These are phyloP conservation scores for Penicillium silybi DNA, from an alignment of 495 filamentous ascomycete genomes.

Conservation along the genomic window DNA sequence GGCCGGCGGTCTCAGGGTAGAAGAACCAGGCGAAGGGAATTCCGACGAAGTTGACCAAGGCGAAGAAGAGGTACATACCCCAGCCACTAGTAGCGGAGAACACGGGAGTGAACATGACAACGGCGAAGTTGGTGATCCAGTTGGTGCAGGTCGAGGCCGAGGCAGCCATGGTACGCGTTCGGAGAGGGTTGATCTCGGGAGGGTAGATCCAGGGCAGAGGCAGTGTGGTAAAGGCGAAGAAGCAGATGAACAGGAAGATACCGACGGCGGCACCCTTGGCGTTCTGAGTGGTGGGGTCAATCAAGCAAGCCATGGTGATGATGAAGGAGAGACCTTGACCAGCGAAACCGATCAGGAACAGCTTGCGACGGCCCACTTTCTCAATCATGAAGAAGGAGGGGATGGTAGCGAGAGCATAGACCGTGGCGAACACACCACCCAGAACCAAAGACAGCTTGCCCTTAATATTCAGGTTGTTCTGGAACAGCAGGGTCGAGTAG, in stretches of 20 bases:
- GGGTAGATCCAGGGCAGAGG: constrained; percentile 69
- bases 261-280: constrained; percentile 38
- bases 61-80: constrained; percentile 59
- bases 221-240: constrained; percentile 39
- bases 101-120: constrained; percentile 46
- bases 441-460: constrained; percentile 64
- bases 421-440: constrained; percentile 75
- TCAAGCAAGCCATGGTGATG: constrained; percentile 35
- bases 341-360: constrained; percentile 65
- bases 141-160: constrained; percentile 43
- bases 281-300: constrained; percentile 14
- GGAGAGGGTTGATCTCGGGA: constrained; percentile 69
- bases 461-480: constrained; percentile 54
- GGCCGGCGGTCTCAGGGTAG: constrained; percentile 64
- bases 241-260: constrained; percentile 39
- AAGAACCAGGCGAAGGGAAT: constrained; percentile 63
- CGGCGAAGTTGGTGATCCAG: constrained; percentile 47
- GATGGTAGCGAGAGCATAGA: constrained; percentile 60
- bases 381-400: constrained; percentile 70
- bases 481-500: constrained; percentile 75
- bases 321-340: constrained; percentile 46
- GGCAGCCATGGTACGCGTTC: constrained; percentile 62
- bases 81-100: constrained; percentile 28
- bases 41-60: constrained; percentile 62
- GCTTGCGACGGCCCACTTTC: constrained; percentile 64